Evolutionary conservation across 2,329 filamentous ascomycete species (phyloP), one percentile per base, ranked within the genome.

Genomic region (Claviceps fusiformis): DNA sequence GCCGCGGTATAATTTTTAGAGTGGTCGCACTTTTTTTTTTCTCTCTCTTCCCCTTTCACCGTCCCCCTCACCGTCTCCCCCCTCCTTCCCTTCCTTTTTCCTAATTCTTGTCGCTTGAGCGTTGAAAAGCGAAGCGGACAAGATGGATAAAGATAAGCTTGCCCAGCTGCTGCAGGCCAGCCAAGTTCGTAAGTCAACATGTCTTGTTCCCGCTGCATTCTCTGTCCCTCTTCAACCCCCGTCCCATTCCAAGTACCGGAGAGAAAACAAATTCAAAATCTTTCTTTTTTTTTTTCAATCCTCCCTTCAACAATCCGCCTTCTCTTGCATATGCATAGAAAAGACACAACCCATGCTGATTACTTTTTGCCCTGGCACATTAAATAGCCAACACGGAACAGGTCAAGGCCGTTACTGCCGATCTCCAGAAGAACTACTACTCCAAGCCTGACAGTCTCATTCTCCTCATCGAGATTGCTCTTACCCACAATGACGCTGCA

Each of bases 401-500:
- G 72, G 85, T 95, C 71, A 95, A 96, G 80, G 83, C 87, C 62
- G 89, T 91, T 59, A 98, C 92, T 19, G 83, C 87, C 57, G 84
- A 90, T 65, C 82, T 97, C 58, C 91, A 95, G 73, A 93, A 95
- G 72, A 88, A 87, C 73, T 97, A 89, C 78, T 97, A 95, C 76
- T 85, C 83, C 65, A 82, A 89, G 62, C 86, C 92, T 44, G 82
- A 90, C 65, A 89, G 89, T 17, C 82, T 97, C 56, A 79, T 92
- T 55, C 83, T 88, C 64, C 85, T 97, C 59, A 81, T 97, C 62
- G 89, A 96, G 73, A 84, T 96, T 65, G 80, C 95, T 62, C 86
- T 89, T 63, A 88, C 86, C 56, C 86, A 95, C 71, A 76, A 83
- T 58, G 77, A 83, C 66, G 69, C 79, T 50, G 81, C 84, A 62